Evolutionary conservation across 345 rosid genomes (phyloP).

Genomic region (Balakata baccata): DNA sequence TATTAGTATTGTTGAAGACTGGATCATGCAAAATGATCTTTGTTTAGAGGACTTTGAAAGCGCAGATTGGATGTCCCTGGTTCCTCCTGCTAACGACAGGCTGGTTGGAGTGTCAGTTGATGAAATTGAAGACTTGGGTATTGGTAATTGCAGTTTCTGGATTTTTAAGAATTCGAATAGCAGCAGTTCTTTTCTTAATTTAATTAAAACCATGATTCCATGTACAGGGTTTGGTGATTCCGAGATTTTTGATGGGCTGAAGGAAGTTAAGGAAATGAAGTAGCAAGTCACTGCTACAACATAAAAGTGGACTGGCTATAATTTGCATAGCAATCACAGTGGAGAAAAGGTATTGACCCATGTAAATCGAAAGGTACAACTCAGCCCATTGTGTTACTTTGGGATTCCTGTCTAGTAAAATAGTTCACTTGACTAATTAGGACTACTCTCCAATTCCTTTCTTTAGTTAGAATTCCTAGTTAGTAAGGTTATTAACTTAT

Average conservation of each 20-base stretch:
- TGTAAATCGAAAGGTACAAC: no score
- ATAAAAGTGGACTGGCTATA: no score
- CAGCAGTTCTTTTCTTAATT: not conserved
- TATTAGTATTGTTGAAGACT: conserved; percentile 56
- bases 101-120: conserved; percentile 44
- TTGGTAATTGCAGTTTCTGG: conserved; percentile 45
- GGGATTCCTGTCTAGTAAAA: no score
- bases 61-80: conserved; percentile 72
- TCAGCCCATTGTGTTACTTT: no score
- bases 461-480: no score
- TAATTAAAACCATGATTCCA: conserved; percentile 10
- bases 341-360: no score
- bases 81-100: conserved; percentile 38
- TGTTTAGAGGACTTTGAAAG: conserved; percentile 46
- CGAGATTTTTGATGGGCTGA: conserved; percentile 56
- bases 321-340: no score
- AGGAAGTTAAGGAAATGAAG: conserved; percentile 9
- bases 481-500: no score
- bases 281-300: not conserved
- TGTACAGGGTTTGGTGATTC: conserved; percentile 72
- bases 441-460: no score
- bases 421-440: no score
- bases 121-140: conserved; percentile 55
- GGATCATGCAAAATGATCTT: conserved; percentile 57
- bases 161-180: conserved; percentile 1